These are phyloP conservation scores for Psilocybe azurescens DNA, from an alignment of 768 basidiomycete genomes.

Conservation along the genomic window DNA sequence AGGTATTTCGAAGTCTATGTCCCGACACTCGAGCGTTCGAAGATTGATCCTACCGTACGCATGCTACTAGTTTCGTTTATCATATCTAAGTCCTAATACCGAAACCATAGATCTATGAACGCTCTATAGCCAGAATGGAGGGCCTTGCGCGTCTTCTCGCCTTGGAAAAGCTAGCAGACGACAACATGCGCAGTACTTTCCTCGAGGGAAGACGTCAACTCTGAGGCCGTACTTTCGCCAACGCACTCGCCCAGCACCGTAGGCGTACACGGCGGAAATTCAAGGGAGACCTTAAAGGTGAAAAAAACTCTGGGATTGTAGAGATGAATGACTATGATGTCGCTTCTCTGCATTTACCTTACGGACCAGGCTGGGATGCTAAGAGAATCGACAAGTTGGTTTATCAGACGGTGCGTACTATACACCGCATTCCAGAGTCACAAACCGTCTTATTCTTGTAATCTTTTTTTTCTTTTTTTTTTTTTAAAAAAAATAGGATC, in stretches of 20 bases:
- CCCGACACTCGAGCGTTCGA: slow-evolving; percentile 50
- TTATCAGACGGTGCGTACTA: slow-evolving; percentile 23
- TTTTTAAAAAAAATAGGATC: slow-evolving; percentile 40
- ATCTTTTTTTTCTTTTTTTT: not conserved
- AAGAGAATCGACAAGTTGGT: slow-evolving; percentile 60
- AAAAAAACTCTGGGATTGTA: slow-evolving; percentile 38
- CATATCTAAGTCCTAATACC: not conserved
- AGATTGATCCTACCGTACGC: slow-evolving; percentile 64
- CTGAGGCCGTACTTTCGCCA: slow-evolving; percentile 47
- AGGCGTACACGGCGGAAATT: slow-evolving; percentile 40
- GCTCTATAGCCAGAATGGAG: slow-evolving; percentile 58
- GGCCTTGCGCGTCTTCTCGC: slow-evolving; percentile 68
- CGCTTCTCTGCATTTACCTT: slow-evolving; percentile 60
- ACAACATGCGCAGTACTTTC: slow-evolving; percentile 49
- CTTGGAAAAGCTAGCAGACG: slow-evolving; percentile 58
- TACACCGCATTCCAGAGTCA: too few relatives aligned
- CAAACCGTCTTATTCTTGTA: too few relatives aligned
- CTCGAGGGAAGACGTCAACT: slow-evolving; percentile 50
- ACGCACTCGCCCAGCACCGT: slow-evolving; percentile 32
- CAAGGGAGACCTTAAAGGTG: slow-evolving; percentile 62
- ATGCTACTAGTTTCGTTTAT: not conserved
- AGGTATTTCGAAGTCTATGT: slow-evolving; percentile 64
- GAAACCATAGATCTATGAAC: slow-evolving; percentile 57
- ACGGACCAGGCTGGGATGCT: slow-evolving; percentile 66
- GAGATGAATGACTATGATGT: slow-evolving; percentile 68